phyloP scores from a whole-genome alignment of 352 stramenopile species.

The Pythium dissimile region DNA sequence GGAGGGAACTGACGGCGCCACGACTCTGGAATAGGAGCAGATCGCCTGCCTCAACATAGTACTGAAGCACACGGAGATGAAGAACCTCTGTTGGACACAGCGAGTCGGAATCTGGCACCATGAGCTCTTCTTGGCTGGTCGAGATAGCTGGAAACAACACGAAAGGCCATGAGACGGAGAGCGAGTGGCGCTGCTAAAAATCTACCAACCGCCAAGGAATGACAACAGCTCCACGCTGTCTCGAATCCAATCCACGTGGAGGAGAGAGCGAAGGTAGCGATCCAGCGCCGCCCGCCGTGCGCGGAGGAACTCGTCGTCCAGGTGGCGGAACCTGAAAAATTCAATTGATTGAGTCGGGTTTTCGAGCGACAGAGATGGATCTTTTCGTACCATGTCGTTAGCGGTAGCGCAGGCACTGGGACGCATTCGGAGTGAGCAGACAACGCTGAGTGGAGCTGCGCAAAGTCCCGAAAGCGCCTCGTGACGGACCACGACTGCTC shows the following conservation, averaged over 20 bases:
- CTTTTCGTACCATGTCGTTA: conserved; percentile 41
- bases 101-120: background rate
- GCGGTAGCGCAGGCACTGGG: conserved; percentile 31
- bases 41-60: conserved; percentile 47
- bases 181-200: background rate
- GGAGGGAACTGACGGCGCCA: conserved; percentile 39
- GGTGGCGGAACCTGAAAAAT: conserved; percentile 24
- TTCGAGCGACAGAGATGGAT: no score
- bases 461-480: conserved; percentile 47
- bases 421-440: no score
- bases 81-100: conserved; percentile 41
- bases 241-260: conserved; percentile 37
- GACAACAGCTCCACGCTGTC: conserved; percentile 42
- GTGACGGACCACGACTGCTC: conserved; percentile 42
- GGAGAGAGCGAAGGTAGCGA: conserved; percentile 41
- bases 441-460: conserved; percentile 26
- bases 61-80: conserved; percentile 54
- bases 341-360: background rate
- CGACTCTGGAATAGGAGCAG: conserved; percentile 57
- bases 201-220: conserved; percentile 48
- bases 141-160: conserved; percentile 1
- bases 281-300: conserved; percentile 33
- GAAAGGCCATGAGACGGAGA: background rate
- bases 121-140: conserved; percentile 2
- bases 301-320: conserved; percentile 40